Evolutionary conservation across 495 filamentous ascomycete species (phyloP), one percentile per base, ranked within the genome.

Genomic region (Daldinia concentrica): DNA sequence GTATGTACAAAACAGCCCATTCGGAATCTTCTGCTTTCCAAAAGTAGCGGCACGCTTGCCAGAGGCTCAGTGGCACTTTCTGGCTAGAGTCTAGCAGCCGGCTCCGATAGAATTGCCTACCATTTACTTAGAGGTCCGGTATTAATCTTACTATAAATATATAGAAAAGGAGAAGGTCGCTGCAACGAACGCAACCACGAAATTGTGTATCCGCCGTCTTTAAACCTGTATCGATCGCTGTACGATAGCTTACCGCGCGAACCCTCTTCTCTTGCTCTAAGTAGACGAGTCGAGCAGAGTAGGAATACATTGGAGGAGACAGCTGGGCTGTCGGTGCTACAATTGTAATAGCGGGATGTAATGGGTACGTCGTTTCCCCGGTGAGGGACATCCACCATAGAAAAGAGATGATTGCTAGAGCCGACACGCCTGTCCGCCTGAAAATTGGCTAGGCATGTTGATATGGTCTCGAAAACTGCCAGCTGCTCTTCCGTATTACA

Each of bases 301-400:
- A 45, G 30, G 19, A 39, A 24, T 19, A 39, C 34, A 50, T 61
- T 54, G 15, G 9, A 58, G 39, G 52, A 39, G 66, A 29, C 58
- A 62, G 71, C 62, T 62, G 65, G 56, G 43, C 66, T 73, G 66
- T 66, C 50, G 54, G 50, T 66, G 57, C 41, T 69, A 59, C 50
- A 45, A 63, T 63, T 65, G 57, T 63, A 41, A 69, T 32, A 69
- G 29, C 62, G 71, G 66, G 66, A 73, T 69, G 71, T 73, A 58
- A 73, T 69, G 71, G 66, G 71, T 73, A 73, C 39, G 71, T 73
- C 19, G 66, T 58, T 39, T 61, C 65, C 59, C 48, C 12, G 22
- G 36, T 72, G 48, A 37, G 15, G 51, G 62, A 58, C 9, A 36
- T 51, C 30, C 54, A 11, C 37, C 51, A 56, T 54, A 36, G 30